Evolutionary conservation across 2,329 filamentous ascomycete genomes (phyloP).

Genomic region (Calonectria hawksworthii): DNA sequence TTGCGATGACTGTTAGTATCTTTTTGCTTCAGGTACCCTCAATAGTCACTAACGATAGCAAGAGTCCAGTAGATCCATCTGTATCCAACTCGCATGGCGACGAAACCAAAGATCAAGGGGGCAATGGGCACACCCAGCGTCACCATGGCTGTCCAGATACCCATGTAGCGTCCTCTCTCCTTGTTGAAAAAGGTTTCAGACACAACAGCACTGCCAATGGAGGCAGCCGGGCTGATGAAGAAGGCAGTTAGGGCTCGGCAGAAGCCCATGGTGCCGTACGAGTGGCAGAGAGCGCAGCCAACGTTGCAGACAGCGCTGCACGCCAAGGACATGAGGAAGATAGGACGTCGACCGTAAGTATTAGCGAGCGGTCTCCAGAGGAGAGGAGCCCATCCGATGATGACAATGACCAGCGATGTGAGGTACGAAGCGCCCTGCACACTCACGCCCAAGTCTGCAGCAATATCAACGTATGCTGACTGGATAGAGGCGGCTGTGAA

Average conservation of each 20-base stretch:
- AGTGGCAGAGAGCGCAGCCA: slow-evolving; percentile 63
- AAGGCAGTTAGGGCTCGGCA: slow-evolving; percentile 66
- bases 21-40: background rate
- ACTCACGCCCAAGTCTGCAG: slow-evolving; percentile 61
- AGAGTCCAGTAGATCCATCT: slow-evolving; percentile 72
- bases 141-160: slow-evolving; percentile 40
- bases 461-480: slow-evolving; percentile 66
- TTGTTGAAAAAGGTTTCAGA: slow-evolving; percentile 35
- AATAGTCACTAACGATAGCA: slow-evolving; percentile 58
- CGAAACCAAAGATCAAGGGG: slow-evolving; percentile 57
- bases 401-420: slow-evolving; percentile 50
- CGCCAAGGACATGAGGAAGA: slow-evolving; percentile 64
- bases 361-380: slow-evolving; percentile 70
- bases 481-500: slow-evolving; percentile 69
- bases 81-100: slow-evolving; percentile 65
- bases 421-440: slow-evolving; percentile 66
- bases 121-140: slow-evolving; percentile 46
- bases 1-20: background rate
- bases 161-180: slow-evolving; percentile 34
- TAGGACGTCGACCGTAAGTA: slow-evolving; percentile 66
- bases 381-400: slow-evolving; percentile 51
- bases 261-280: slow-evolving; percentile 62
- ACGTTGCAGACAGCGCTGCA: slow-evolving; percentile 63
- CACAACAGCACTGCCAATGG: slow-evolving; percentile 37
- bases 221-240: slow-evolving; percentile 66